Base-by-base conservation (phyloP, 371 early-diverging fungal species). In the Mucor ambiguus region DNA sequence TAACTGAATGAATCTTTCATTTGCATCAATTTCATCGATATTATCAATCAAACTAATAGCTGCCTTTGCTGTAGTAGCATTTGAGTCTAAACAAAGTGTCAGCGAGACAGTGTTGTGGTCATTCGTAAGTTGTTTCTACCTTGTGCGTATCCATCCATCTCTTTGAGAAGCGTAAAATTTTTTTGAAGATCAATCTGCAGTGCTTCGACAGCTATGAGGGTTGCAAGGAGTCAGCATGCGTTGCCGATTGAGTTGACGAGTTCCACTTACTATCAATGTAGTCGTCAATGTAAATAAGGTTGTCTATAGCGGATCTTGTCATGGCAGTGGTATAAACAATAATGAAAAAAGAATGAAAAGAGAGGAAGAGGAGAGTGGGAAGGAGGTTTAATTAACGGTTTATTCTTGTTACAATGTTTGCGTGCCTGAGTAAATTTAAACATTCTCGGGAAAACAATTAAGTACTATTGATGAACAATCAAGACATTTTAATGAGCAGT, bases 111-210 rank as follows among this genome's bases (percentile, higher is more conserved):
- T 11, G 28, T 16, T 26, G 20, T 7, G 41, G 32, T 3, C 32
- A 38, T 24, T 18, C 22, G 26, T 4, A 5, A 1, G 24, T 41
- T 33, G 26, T 58, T 26, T 30, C 22, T 86, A 92, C 88, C 87
- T 76, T 95, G 91, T 1, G 94, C 91, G 37, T 87, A 78, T 12
- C 93, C 91, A 76, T 95, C 96, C 58, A 96, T 84, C 75, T 96
- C 96, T 30, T 91, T 88, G 88, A 96, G 87, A 68, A 95, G 78
- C 1, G 95, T 90, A 60, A 95, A 95, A 66, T 94, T 94, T 30
- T 95, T 85, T 66, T 92, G 92, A 30, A 97, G 84, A 71, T 96
- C 96, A 49, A 88, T 73, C 1, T 96, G 96, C 14, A 97, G 80
- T 0, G 95, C 87, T 75, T 97, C 97, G 66, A 97, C 75, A 32